Evolutionary conservation across 1,284 basidiomycete genomes (phyloP).

Genomic region (Apiotrichum gamsii): DNA sequence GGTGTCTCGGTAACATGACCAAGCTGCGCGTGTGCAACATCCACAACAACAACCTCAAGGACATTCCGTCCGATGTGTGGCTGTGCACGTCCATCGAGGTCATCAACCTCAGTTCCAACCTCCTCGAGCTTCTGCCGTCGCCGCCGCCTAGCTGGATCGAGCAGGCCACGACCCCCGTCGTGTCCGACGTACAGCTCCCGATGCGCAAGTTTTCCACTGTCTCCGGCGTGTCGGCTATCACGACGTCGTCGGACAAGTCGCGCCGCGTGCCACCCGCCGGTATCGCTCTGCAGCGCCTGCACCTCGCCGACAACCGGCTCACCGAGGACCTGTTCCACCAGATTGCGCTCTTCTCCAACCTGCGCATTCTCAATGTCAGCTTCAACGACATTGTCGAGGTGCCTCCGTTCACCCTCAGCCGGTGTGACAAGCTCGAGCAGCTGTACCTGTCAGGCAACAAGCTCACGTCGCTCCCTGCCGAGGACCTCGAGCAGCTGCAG

Average conservation of each 20-base stretch:
- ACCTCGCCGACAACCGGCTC: conserved; percentile 83
- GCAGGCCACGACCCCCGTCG: conserved; percentile 12
- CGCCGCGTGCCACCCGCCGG: conserved; percentile 18
- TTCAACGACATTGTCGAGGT: conserved; percentile 95
- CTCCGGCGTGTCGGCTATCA: conserved; percentile 55
- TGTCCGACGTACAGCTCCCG: conserved; percentile 5
- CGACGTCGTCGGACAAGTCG: conserved; percentile 1
- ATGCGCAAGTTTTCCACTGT: conserved; percentile 22
- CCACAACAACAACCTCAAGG: conserved; percentile 84
- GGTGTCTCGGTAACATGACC: conserved; percentile 65
- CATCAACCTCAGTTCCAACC: conserved; percentile 86
- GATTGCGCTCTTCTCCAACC: conserved; percentile 66
- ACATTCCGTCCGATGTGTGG: conserved; percentile 76
- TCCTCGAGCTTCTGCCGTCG: conserved; percentile 68
- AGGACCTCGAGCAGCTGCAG: conserved; percentile 68
- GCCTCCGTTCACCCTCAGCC: conserved; percentile 68
- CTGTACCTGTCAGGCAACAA: conserved; percentile 92
- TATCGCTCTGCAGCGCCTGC: conserved; percentile 52
- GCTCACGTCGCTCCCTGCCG: conserved; percentile 80
- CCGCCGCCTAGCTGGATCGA: conserved; percentile 50
- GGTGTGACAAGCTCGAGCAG: conserved; percentile 65
- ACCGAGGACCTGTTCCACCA: conserved; percentile 74
- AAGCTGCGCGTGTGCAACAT: conserved; percentile 73
- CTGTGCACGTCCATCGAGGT: conserved; percentile 65
- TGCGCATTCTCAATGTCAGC: conserved; percentile 81